Conservation (phyloP, 1,284 basidiomycete species). For the Leccinum griseonigrum region DNA sequence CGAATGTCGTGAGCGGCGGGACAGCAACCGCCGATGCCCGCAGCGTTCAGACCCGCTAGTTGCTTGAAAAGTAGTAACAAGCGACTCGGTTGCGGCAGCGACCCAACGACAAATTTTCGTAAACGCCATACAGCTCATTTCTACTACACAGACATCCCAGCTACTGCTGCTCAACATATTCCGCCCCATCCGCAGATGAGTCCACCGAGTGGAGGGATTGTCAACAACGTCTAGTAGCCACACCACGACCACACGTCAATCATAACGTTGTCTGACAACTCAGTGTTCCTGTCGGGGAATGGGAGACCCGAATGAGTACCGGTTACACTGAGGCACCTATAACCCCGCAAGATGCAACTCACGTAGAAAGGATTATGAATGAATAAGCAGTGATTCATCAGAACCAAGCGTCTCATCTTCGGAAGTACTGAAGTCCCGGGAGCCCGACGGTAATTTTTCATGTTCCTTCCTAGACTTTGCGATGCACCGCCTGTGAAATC, state of each 20-base stretch:
- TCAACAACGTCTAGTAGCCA: not conserved
- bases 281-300: not conserved
- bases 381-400: not conserved
- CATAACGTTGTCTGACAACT: conserved; percentile 7
- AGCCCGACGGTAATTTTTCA: not conserved
- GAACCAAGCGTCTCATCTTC: not conserved
- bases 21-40: conserved; percentile 13
- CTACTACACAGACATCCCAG: conserved; percentile 12
- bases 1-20: conserved; percentile 24
- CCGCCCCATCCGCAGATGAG: not conserved
- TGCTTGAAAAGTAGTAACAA: conserved; percentile 18
- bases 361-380: conserved; percentile 15
- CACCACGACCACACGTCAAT: conserved; percentile 7
- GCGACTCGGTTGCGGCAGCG: conserved; percentile 21
- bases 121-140: conserved; percentile 14
- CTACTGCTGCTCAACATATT: conserved; percentile 14
- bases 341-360: conserved; percentile 5
- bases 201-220: not conserved
- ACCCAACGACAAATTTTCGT: conserved; percentile 27
- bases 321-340: not conserved
- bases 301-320: not conserved
- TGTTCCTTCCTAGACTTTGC: conserved; percentile 16
- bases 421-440: not conserved
- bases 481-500: conserved; percentile 47
- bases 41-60: conserved; percentile 19